phyloP scores from a whole-genome alignment of 805 yeast species.

The baker's yeast (Saccharomyces cerevisiae) region DNA sequence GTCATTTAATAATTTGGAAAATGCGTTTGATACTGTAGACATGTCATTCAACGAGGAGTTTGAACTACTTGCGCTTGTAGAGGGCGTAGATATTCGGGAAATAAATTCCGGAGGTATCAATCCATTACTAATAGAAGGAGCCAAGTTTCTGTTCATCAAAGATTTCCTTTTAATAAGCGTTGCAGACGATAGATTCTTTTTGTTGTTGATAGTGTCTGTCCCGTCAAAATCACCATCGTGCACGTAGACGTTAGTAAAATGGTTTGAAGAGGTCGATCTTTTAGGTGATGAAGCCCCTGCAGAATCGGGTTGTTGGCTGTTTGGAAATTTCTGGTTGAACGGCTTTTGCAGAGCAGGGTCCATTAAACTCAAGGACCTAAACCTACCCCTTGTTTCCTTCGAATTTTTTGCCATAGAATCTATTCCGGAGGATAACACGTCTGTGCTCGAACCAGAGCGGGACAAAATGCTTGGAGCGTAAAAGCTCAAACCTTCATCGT shows the following conservation, averaged over 20 bases:
- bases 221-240: conserved; percentile 28
- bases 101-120: conserved; percentile 32
- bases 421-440: conserved; percentile 3
- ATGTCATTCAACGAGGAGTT: conserved; percentile 20
- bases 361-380: conserved; percentile 30
- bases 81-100: conserved; percentile 28
- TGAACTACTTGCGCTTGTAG: conserved; percentile 27
- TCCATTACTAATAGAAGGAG: conserved; percentile 9
- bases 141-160: background rate
- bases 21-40: conserved; percentile 17
- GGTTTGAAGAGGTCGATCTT: background rate
- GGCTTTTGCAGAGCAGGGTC: conserved; percentile 24
- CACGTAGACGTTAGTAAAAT: conserved; percentile 26
- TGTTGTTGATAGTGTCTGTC: conserved; percentile 2
- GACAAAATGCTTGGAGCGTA: conserved; percentile 30
- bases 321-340: conserved; percentile 7
- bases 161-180: conserved; percentile 1
- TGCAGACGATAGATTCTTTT: background rate
- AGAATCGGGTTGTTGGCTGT: background rate
- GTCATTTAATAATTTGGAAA: conserved; percentile 15
- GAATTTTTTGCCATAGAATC: conserved; percentile 3
- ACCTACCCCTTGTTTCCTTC: conserved; percentile 16
- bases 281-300: too few species aligned
- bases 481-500: conserved; percentile 32
- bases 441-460: conserved; percentile 19